phyloP scores from a whole-genome alignment of 805 yeast genomes.

The Debaryomyces prosopidis region DNA sequence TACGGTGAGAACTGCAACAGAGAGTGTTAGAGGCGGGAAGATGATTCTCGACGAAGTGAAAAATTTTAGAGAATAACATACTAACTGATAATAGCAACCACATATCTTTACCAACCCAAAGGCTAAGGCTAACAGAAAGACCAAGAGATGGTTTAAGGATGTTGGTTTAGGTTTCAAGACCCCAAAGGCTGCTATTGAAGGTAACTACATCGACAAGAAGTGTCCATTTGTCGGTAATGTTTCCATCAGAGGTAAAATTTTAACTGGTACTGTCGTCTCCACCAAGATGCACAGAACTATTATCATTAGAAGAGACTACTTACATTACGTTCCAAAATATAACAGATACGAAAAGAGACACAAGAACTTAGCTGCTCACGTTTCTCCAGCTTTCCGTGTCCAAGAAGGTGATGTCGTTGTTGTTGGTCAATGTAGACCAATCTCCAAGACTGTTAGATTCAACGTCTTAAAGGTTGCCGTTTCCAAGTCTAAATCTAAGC shows the following conservation, averaged over 20 bases:
- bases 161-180: conserved; percentile 99
- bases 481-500: conserved; percentile 87
- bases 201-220: conserved; percentile 99
- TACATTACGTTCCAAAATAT: conserved; percentile 99
- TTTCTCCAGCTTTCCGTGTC: conserved; percentile 99
- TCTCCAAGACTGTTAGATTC: conserved; percentile 99
- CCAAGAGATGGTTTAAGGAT: conserved; percentile 99
- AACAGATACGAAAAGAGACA: conserved; percentile 99
- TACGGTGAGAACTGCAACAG: no score
- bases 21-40: no score
- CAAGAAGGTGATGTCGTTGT: conserved; percentile 98
- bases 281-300: conserved; percentile 99
- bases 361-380: conserved; percentile 99
- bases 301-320: conserved; percentile 99
- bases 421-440: conserved; percentile 99
- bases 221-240: conserved; percentile 98
- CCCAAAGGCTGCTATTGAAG: conserved; percentile 98
- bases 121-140: conserved; percentile 96
- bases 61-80: neutral
- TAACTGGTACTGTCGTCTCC: conserved; percentile 99
- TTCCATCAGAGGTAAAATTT: conserved; percentile 99
- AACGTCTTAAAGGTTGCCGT: conserved; percentile 95
- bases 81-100: conserved; percentile 74
- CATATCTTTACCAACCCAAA: conserved; percentile 99
- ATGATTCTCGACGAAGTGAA: no score